These are phyloP conservation scores for Arabis hirsuta DNA, from an alignment of 345 rosid species.

Conservation along the genomic window DNA sequence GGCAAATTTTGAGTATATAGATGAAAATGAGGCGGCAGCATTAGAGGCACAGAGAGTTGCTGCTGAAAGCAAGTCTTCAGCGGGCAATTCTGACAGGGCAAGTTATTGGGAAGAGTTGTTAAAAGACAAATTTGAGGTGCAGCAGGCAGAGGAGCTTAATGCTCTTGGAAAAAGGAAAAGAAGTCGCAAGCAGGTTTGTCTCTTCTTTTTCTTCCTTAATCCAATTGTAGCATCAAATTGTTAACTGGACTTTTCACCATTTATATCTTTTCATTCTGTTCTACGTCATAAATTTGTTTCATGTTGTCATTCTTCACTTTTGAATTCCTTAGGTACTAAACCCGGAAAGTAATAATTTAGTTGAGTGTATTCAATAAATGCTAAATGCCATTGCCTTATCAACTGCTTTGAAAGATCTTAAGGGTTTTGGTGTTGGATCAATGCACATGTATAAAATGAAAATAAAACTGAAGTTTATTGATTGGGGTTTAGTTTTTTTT, in stretches of 20 bases:
- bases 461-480: neutral
- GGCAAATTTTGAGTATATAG: constrained; percentile 95
- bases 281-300: neutral
- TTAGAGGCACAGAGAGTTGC: constrained; percentile 67
- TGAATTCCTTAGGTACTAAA: constrained; percentile 22
- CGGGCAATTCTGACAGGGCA: constrained; percentile 66
- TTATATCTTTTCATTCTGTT: constrained; percentile 8
- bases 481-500: constrained; percentile 11
- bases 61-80: constrained; percentile 58
- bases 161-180: constrained; percentile 95
- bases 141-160: constrained; percentile 81
- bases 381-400: neutral
- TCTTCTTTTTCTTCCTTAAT: constrained; percentile 21
- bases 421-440: constrained; percentile 6
- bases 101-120: constrained; percentile 95
- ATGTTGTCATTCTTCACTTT: constrained; percentile 14
- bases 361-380: constrained; percentile 17
- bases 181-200: constrained; percentile 88
- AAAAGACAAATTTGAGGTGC: constrained; percentile 76
- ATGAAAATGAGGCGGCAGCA: constrained; percentile 74
- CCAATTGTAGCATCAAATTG: constrained; percentile 21
- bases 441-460: neutral
- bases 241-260: constrained; percentile 7
- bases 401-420: neutral
- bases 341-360: constrained; percentile 6